A percentile compares a stretch with the other conserved stretches of the same genome.
Conservation (phyloP, 176 grass and related monocot species). For the Canna indica region DNA sequence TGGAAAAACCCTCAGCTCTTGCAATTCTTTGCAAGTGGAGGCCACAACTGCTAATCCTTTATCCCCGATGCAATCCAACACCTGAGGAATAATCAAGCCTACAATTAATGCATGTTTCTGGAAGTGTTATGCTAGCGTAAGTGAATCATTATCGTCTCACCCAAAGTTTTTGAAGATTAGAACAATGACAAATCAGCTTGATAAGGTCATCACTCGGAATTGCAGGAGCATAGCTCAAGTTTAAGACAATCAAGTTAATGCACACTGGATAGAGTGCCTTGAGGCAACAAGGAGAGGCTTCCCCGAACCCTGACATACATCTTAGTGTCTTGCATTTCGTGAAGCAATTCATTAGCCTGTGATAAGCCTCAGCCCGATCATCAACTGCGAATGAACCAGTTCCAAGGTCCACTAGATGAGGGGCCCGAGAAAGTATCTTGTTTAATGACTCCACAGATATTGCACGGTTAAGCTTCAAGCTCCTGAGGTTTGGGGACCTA, state of each 20-base stretch:
- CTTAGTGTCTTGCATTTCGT: slow-evolving; percentile 54
- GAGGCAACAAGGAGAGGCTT: slow-evolving; percentile 37
- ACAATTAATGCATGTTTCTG: not conserved
- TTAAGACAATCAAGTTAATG: slow-evolving; percentile 51
- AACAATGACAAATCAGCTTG: slow-evolving; percentile 49
- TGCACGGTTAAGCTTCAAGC: slow-evolving; percentile 59
- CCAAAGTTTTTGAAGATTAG: slow-evolving; percentile 78
- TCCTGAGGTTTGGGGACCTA: slow-evolving; percentile 61
- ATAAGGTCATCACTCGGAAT: slow-evolving; percentile 47
- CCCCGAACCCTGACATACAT: slow-evolving; percentile 79
- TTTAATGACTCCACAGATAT: slow-evolving; percentile 51
- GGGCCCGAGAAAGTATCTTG: slow-evolving; percentile 42
- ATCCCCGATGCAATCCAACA: slow-evolving; percentile 65
- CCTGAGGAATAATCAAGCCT: slow-evolving; percentile 26
- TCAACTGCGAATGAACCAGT: slow-evolving; percentile 51
- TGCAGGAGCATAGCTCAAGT: slow-evolving; percentile 63
- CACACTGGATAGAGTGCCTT: slow-evolving; percentile 41
- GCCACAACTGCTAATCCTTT: slow-evolving; percentile 72
- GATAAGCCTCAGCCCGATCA: slow-evolving; percentile 31
- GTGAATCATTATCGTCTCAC: slow-evolving; percentile 34
- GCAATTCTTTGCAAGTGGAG: slow-evolving; percentile 60
- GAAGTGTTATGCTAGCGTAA: not conserved
- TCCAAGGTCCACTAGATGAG: slow-evolving; percentile 55
- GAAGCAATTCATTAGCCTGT: slow-evolving; percentile 31
- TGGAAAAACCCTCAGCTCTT: slow-evolving; percentile 82